Percentiles rank a stretch among this genome's conserved stretches.
These are phyloP conservation scores for Mikania micrantha DNA, from an alignment of 129 eudicot species.

Conservation along the genomic window DNA sequence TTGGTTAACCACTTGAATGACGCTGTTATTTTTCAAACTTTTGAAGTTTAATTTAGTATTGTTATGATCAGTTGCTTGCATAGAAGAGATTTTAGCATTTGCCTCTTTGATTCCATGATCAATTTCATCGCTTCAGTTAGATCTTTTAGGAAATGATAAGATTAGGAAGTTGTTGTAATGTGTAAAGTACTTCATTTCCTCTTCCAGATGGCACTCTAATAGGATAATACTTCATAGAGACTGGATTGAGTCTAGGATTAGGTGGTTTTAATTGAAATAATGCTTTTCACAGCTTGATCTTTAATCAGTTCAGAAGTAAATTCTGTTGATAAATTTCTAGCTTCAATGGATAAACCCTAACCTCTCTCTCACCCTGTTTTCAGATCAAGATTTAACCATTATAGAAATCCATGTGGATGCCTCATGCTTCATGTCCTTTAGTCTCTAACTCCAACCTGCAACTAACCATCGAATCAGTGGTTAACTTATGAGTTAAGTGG, in stretches of 20 bases:
- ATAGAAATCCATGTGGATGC: not conserved
- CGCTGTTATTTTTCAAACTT: not conserved
- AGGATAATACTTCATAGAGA: not conserved
- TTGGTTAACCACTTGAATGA: not conserved
- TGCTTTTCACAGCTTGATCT: not conserved
- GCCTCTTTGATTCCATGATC: not conserved
- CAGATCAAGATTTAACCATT: not conserved
- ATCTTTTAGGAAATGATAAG: too few relatives aligned
- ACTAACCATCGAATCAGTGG: too few relatives aligned
- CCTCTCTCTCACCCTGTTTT: not conserved
- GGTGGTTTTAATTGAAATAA: not conserved
- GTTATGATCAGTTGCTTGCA: not conserved
- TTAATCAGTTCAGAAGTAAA: not conserved
- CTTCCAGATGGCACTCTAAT: not conserved
- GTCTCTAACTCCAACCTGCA: too few relatives aligned
- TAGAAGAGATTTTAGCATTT: not conserved
- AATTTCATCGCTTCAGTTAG: not conserved
- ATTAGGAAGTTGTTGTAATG: not conserved
- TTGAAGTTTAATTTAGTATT: not conserved
- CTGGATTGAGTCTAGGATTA: not conserved
- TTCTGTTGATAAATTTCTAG: not conserved
- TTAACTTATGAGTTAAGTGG: not conserved
- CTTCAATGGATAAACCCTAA: not conserved
- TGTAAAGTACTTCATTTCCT: not conserved
- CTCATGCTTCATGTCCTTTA: not conserved